Conservation (phyloP, 2,329 filamentous ascomycete genomes). For the Fusarium scirpi region DNA sequence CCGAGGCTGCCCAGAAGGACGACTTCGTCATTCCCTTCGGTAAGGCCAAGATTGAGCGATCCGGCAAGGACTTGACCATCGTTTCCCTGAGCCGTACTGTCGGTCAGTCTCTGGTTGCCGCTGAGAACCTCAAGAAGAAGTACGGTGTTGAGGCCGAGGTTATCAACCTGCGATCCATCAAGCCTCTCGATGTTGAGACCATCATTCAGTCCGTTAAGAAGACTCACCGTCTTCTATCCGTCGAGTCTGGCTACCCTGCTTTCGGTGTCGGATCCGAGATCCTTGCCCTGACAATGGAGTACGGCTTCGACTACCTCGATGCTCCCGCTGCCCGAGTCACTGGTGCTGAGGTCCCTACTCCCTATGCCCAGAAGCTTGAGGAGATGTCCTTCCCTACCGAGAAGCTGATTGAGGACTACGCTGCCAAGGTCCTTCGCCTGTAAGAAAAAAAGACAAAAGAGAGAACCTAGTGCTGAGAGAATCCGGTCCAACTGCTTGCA, state of each 20-base stretch:
- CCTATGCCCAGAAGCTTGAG: conserved; percentile 93
- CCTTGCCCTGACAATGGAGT: conserved; percentile 94
- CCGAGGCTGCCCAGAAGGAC: conserved; percentile 92
- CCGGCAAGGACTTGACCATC: conserved; percentile 95
- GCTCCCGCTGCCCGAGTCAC: conserved; percentile 94
- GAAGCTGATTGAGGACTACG: conserved; percentile 86
- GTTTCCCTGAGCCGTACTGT: conserved; percentile 96
- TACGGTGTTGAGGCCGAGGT: conserved; percentile 97
- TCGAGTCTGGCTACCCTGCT: conserved; percentile 96
- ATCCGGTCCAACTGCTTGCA: conserved; percentile 28
- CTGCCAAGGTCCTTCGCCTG: conserved; percentile 87
- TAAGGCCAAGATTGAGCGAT: conserved; percentile 98
- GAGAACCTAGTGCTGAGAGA: conserved; percentile 21
- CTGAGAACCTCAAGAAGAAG: conserved; percentile 92
- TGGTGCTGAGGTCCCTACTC: conserved; percentile 96
- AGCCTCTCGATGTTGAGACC: conserved; percentile 93
- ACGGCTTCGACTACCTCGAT: conserved; percentile 97
- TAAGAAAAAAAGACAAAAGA: conserved; percentile 58
- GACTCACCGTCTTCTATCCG: conserved; percentile 89
- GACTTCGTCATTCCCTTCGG: conserved; percentile 98
- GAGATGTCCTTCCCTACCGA: conserved; percentile 95
- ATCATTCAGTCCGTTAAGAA: conserved; percentile 99
- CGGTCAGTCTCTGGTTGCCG: conserved; percentile 88
- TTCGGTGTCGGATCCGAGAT: conserved; percentile 95
- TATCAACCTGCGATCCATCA: conserved; percentile 97